Percentiles rank a stretch among this genome's conserved stretches.
Evolutionary conservation across 768 basidiomycete species (phyloP).

Genomic region (Sarcodon sp.): DNA sequence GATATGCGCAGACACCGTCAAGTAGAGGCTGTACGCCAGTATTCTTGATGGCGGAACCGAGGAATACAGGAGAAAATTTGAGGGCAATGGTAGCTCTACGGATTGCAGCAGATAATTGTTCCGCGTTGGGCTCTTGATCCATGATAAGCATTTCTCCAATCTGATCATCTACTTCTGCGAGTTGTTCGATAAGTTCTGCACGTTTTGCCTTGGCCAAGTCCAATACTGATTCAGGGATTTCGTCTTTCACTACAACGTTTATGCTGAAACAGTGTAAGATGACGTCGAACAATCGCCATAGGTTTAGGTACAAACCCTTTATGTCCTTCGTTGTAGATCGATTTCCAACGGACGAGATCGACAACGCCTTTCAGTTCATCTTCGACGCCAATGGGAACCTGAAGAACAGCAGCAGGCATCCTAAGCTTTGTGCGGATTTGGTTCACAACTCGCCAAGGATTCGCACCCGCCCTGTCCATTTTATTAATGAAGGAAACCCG

Average conservation of each 20-base stretch:
- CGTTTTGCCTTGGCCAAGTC: slow-evolving; percentile 77
- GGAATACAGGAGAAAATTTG: slow-evolving; percentile 93
- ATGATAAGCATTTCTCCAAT: slow-evolving; percentile 87
- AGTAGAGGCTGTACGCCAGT: slow-evolving; percentile 89
- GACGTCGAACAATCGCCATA: background rate
- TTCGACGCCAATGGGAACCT: slow-evolving; percentile 89
- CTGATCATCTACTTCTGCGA: slow-evolving; percentile 93
- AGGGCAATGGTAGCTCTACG: slow-evolving; percentile 79
- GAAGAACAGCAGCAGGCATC: slow-evolving; percentile 89
- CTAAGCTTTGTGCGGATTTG: slow-evolving; percentile 89
- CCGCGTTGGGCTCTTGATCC: slow-evolving; percentile 63
- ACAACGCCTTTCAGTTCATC: slow-evolving; percentile 83
- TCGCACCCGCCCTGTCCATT: slow-evolving; percentile 97
- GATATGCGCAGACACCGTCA: slow-evolving; percentile 91
- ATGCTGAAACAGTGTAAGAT: slow-evolving; percentile 29
- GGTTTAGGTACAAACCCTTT: slow-evolving; percentile 62
- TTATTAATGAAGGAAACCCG: slow-evolving; percentile 96
- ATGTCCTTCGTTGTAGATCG: slow-evolving; percentile 86
- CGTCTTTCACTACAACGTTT: slow-evolving; percentile 68
- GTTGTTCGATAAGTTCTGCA: slow-evolving; percentile 82
- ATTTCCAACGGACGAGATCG: slow-evolving; percentile 89
- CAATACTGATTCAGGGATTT: slow-evolving; percentile 69
- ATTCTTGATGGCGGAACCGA: slow-evolving; percentile 97
- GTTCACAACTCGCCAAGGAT: slow-evolving; percentile 88
- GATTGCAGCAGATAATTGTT: slow-evolving; percentile 73